A percentile compares a stretch with the other conserved stretches of the same genome.
Conservation (phyloP, 441 rosid species). For the Adansonia madagascariensis region DNA sequence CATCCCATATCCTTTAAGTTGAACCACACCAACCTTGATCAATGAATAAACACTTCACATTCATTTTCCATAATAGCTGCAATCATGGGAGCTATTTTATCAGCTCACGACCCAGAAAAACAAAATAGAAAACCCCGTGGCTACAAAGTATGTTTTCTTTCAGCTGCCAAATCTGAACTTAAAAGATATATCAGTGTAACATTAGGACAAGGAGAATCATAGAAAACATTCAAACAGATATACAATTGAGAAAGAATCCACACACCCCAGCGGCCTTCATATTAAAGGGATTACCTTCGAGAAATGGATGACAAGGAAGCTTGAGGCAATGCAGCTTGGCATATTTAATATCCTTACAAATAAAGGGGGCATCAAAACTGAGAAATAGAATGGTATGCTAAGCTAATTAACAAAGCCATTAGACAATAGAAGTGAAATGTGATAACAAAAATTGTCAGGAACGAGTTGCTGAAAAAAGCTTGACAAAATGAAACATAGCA, state of each 20-base stretch:
- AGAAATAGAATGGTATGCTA: constrained; percentile 20
- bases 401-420: constrained; percentile 21
- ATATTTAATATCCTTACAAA: constrained; percentile 34
- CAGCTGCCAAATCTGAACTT: background rate
- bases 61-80: background rate
- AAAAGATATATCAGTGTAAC: background rate
- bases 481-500: constrained; percentile 9
- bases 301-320: constrained; percentile 33
- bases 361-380: constrained; percentile 23
- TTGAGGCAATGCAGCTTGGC: constrained; percentile 27
- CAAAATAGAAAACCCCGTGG: too few relatives aligned
- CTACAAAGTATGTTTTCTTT: background rate
- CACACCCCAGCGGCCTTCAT: constrained; percentile 32
- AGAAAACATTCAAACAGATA: background rate
- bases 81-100: background rate
- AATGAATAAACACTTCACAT: background rate
- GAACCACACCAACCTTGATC: background rate
- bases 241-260: background rate
- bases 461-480: too few relatives aligned
- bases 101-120: background rate
- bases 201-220: background rate
- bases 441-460: constrained; percentile 29
- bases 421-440: constrained; percentile 28
- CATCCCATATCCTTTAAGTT: background rate
- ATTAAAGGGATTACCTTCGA: constrained; percentile 34